A percentile compares a stretch with the other conserved stretches of the same genome.
phyloP scores from a whole-genome alignment of 2,329 filamentous ascomycete genomes.

The Aspergillus costaricaensis region DNA sequence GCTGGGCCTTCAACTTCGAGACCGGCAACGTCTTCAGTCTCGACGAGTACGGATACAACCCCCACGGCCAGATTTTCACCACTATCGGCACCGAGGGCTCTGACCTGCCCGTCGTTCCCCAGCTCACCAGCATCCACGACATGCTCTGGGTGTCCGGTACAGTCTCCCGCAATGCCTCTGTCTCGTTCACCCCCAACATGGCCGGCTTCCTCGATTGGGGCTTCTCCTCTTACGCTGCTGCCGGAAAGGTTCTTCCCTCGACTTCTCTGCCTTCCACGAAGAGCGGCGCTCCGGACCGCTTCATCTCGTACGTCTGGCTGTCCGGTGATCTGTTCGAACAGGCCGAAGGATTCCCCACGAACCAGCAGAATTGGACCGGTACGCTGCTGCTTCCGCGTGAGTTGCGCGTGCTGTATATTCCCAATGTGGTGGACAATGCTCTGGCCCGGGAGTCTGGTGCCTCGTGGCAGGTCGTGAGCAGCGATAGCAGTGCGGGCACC shows the following conservation, averaged over 20 bases:
- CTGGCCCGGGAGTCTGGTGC: slow-evolving; percentile 9
- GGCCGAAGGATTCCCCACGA: slow-evolving; percentile 15
- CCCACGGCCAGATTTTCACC: slow-evolving; percentile 18
- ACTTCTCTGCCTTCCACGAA: slow-evolving; percentile 17
- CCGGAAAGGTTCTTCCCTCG: slow-evolving; percentile 21
- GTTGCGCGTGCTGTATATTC: slow-evolving; percentile 12
- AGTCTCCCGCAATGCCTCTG: slow-evolving; percentile 7
- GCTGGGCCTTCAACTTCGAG: slow-evolving; percentile 26
- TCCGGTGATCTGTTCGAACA: slow-evolving; percentile 18
- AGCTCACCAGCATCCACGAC: slow-evolving; percentile 21
- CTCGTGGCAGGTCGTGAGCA: slow-evolving; percentile 14
- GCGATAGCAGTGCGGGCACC: not conserved
- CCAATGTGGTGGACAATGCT: slow-evolving; percentile 19
- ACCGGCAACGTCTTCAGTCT: slow-evolving; percentile 19
- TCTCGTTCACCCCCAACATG: slow-evolving; percentile 22
- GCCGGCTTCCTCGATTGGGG: slow-evolving; percentile 25
- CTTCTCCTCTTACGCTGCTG: slow-evolving; percentile 19
- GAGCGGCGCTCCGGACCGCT: slow-evolving; percentile 21
- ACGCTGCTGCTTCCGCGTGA: slow-evolving; percentile 20
- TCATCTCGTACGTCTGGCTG: slow-evolving; percentile 21
- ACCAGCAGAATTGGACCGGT: slow-evolving; percentile 20
- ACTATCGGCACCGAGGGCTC: slow-evolving; percentile 23
- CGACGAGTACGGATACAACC: slow-evolving; percentile 19
- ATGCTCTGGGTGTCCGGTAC: slow-evolving; percentile 22
- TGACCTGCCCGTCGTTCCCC: slow-evolving; percentile 7